Evolutionary conservation across 2,329 filamentous ascomycete genomes (phyloP), one percentile per base, ranked within the genome.

Genomic region (Aspergillus fructus): DNA sequence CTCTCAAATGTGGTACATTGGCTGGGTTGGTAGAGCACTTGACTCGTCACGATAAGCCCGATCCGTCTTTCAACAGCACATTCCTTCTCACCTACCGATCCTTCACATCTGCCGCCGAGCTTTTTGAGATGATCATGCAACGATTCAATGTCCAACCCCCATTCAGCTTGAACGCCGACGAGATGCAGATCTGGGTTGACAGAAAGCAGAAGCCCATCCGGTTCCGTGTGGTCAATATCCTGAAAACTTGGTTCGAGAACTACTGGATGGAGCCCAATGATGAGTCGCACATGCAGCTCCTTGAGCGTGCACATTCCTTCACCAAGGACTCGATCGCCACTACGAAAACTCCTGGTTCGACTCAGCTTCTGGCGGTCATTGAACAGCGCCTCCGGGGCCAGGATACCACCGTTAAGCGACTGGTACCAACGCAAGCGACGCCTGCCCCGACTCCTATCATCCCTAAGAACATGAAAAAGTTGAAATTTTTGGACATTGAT

Each of bases 391-490:
- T 96, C 62, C 88, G 85, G 60, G 93, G 94, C 57, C 92, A 96
- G 71, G 94, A 97, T 64, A 89, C 89, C 15, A 88, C 90, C 19
- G 89, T 88, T 9, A 93, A 96, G 70, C 87, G 91, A 34, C 84
- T 99, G 71, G 88, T 99, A 17, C 87, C 94, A 61, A 97, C 92
- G 0, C 80, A 94, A 62, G 93, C 87, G 71, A 88, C 88, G 66
- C 88, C 90, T 61, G 89, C 90, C 1, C 93, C 94, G 4, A 80
- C 89, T 37, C 91, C 94, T 1, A 97, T 97, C 70, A 86, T 97
- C 73, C 94, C 94, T 1, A 97, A 96, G 83, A 97, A 97, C 74
- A 96, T 99, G 92, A 97, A 94, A 84, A 99, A 97, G 77, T 84
- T 99, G 66, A 99, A 97, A 75, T 97, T 99, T 78, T 79, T 97